Percentiles rank a stretch among this genome's conserved stretches.
Evolutionary conservation across 2,329 filamentous ascomycete genomes (phyloP).

Genomic region (Colletotrichum liaoningense): DNA sequence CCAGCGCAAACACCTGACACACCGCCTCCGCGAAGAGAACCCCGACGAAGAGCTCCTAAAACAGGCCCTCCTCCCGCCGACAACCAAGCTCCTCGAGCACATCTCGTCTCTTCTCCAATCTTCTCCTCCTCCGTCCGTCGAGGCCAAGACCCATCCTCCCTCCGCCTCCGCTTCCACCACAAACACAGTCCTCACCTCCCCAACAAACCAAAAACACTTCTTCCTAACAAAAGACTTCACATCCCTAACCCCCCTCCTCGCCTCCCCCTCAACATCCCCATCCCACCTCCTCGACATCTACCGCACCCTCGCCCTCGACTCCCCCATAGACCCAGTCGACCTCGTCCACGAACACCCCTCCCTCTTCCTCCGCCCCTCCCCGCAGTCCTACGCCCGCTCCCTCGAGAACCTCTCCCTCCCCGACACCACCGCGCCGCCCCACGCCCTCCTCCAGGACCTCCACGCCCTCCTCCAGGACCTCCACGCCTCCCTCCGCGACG

Average conservation of each 20-base stretch:
- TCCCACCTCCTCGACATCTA: conserved; percentile 28
- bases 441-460: conserved; percentile 19
- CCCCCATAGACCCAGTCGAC: conserved; percentile 29
- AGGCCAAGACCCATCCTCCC: too few relatives aligned
- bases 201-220: conserved; percentile 12
- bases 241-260: conserved; percentile 7
- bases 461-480: conserved; percentile 16
- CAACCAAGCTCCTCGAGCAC: conserved; percentile 17
- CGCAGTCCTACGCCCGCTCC: conserved; percentile 11
- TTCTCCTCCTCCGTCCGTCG: neutral
- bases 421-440: neutral
- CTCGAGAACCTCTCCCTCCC: conserved; percentile 12
- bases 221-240: conserved; percentile 22
- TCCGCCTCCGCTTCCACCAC: neutral
- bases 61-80: conserved; percentile 30
- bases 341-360: conserved; percentile 34
- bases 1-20: conserved; percentile 72
- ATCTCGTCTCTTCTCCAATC: conserved; percentile 11
- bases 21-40: conserved; percentile 42
- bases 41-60: conserved; percentile 27
- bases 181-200: neutral
- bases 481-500: conserved; percentile 9
- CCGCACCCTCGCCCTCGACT: conserved; percentile 29
- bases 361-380: conserved; percentile 34
- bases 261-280: neutral